These are phyloP conservation scores for Penicillium antarcticum DNA, from an alignment of 495 filamentous ascomycete genomes.

Conservation along the genomic window DNA sequence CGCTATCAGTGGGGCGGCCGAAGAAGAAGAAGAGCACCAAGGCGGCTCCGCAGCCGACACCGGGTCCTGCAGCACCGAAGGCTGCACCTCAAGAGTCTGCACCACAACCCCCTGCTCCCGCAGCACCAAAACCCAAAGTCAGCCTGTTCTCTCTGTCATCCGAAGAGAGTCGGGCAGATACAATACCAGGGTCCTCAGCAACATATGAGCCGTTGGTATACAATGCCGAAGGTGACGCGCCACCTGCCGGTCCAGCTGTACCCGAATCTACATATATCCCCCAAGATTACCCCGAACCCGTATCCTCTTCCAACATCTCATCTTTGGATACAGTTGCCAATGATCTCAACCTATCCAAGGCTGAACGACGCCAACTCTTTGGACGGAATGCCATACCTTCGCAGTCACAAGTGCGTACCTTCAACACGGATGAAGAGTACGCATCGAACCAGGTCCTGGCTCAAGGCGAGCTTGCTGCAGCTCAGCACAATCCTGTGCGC, in stretches of 20 bases:
- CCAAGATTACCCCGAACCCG: conserved; percentile 16
- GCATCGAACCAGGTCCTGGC: conserved; percentile 64
- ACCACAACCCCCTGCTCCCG: conserved; percentile 19
- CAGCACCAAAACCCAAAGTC: conserved; percentile 47
- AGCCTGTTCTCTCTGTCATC: conserved; percentile 60
- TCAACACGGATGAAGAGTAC: conserved; percentile 87
- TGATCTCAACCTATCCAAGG: conserved; percentile 69
- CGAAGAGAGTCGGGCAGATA: conserved; percentile 13
- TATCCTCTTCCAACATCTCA: conserved; percentile 16
- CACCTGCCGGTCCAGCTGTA: conserved; percentile 18
- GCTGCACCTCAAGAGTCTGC: conserved; percentile 2
- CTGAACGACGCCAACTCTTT: conserved; percentile 77
- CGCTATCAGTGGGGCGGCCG: conserved; percentile 72
- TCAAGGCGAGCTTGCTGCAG: conserved; percentile 54
- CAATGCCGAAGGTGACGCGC: conserved; percentile 24
- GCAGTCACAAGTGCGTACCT: conserved; percentile 60
- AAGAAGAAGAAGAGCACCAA: conserved; percentile 54
- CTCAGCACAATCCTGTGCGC: conserved; percentile 76
- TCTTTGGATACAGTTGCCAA: conserved; percentile 61
- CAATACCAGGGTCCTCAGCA: conserved; percentile 5
- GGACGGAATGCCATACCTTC: conserved; percentile 52
- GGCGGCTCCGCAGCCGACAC: conserved; percentile 10
- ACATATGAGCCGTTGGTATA: conserved; percentile 54
- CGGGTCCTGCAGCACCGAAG: conserved; percentile 12
- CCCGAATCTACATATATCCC: conserved; percentile 12